phyloP scores from a whole-genome alignment of 2,329 filamentous ascomycete genomes.

The Tetracladium maxilliforme region DNA sequence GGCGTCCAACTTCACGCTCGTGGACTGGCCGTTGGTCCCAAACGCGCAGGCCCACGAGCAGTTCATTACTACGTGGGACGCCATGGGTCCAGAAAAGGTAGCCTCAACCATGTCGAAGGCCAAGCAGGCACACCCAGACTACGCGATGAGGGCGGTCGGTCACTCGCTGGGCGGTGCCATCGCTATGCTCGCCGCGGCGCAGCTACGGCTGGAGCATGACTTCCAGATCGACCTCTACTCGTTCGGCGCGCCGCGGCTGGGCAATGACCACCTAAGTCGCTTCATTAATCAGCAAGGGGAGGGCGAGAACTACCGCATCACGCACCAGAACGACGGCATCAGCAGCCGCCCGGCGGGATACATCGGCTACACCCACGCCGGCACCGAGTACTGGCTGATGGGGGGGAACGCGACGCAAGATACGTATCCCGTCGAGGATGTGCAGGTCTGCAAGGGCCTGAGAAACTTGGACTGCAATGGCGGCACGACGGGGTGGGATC shows the following conservation, averaged over 20 bases:
- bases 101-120: no score
- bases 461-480: conserved; percentile 33
- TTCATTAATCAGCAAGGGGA: conserved; percentile 38
- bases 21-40: no score
- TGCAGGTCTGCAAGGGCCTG: conserved; percentile 32
- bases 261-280: conserved; percentile 36
- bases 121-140: conserved; percentile 28
- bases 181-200: conserved; percentile 41
- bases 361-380: conserved; percentile 49
- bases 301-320: conserved; percentile 43
- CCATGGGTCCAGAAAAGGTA: no score
- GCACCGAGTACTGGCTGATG: conserved; percentile 53
- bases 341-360: conserved; percentile 48
- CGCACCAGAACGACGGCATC: conserved; percentile 52
- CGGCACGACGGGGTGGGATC: conserved; percentile 27
- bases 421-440: conserved; percentile 20
- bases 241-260: conserved; percentile 52
- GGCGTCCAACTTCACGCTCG: no score
- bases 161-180: conserved; percentile 57
- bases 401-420: conserved; percentile 16
- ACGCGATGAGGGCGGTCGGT: conserved; percentile 42
- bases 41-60: no score
- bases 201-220: conserved; percentile 34
- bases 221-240: conserved; percentile 42
- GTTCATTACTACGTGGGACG: no score